Conservation (phyloP, 257 asterid species). For the Solanum tarijense region DNA sequence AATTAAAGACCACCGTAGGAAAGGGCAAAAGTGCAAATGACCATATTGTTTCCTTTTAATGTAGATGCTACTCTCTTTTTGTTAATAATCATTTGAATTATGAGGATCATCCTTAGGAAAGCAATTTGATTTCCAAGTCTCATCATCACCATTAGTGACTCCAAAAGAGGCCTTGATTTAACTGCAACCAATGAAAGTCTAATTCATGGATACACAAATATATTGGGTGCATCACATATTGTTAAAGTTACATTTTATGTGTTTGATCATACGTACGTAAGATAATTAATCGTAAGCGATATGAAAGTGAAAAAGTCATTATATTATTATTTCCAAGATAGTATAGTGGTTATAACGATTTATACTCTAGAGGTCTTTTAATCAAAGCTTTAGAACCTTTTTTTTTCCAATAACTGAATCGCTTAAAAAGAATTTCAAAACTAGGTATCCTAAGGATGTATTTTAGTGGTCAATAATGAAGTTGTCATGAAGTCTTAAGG, state of each 20-base stretch:
- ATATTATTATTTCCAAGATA: too few relatives aligned
- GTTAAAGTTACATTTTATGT: background rate
- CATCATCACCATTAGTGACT: background rate
- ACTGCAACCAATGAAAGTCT: background rate
- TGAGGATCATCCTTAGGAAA: background rate
- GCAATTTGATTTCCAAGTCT: background rate
- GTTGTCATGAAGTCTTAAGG: too few relatives aligned
- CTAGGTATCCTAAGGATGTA: too few relatives aligned
- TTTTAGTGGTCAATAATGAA: background rate
- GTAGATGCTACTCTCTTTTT: background rate
- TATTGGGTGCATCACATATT: background rate
- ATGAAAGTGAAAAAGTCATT: too few relatives aligned
- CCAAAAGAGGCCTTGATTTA: background rate
- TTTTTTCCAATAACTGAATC: background rate
- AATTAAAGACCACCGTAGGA: too few relatives aligned
- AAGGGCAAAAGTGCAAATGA: background rate
- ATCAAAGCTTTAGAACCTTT: too few relatives aligned
- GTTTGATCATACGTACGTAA: background rate
- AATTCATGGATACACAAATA: constrained; percentile 18
- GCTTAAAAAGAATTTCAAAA: too few relatives aligned
- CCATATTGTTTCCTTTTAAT: background rate
- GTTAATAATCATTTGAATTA: background rate
- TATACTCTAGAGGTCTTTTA: too few relatives aligned
- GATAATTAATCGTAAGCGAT: background rate
- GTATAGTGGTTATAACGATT: too few relatives aligned